Evolutionary conservation across 2,329 filamentous ascomycete genomes (phyloP).

Genomic region (Trichoderma endophyticum): DNA sequence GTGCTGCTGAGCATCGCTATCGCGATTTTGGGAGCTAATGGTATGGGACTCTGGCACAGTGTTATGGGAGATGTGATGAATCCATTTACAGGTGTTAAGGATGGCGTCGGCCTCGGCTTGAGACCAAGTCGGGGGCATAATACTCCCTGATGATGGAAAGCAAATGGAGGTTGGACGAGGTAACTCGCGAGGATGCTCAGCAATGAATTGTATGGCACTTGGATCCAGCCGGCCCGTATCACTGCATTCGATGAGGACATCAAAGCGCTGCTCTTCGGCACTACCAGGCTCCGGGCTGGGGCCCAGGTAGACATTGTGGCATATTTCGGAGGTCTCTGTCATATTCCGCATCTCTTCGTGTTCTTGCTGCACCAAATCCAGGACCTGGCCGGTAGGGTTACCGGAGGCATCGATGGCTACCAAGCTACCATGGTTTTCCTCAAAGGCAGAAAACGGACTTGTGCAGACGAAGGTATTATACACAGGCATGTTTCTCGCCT

Average conservation of each 20-base stretch:
- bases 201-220: conserved; percentile 60
- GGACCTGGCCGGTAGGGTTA: conserved; percentile 67
- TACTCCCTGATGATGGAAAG: conserved; percentile 92
- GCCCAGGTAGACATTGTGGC: conserved; percentile 85
- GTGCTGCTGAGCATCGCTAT: conserved; percentile 32
- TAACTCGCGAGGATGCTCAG: conserved; percentile 50
- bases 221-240: conserved; percentile 78
- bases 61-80: conserved; percentile 77
- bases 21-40: conserved; percentile 27
- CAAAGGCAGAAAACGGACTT: conserved; percentile 67
- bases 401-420: conserved; percentile 74
- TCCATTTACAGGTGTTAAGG: conserved; percentile 84
- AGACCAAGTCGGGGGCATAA: conserved; percentile 79
- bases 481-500: conserved; percentile 52
- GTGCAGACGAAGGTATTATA: conserved; percentile 83
- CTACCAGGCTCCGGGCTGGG: conserved; percentile 71
- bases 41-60: conserved; percentile 41
- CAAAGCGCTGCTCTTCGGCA: conserved; percentile 62
- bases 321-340: conserved; percentile 86
- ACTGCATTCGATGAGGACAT: conserved; percentile 83
- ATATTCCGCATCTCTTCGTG: conserved; percentile 89
- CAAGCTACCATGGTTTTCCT: conserved; percentile 64
- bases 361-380: conserved; percentile 90
- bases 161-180: conserved; percentile 46
- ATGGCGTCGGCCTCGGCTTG: conserved; percentile 80